Evolutionary conservation across 805 yeast species (phyloP).

Genomic region (Ogataea methylovora): DNA sequence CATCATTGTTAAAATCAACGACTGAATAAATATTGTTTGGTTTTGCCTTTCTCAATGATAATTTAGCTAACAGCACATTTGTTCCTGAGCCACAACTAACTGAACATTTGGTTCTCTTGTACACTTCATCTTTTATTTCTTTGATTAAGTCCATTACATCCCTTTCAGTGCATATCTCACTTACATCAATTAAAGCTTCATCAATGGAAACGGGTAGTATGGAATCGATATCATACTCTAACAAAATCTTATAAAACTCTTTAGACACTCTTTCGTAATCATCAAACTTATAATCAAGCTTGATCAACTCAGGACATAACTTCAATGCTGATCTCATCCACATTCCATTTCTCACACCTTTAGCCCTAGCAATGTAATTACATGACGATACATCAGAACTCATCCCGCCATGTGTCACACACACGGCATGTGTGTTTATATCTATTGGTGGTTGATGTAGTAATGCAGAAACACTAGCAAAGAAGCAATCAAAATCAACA

Average conservation of each 20-base stretch:
- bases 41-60: constrained; percentile 68
- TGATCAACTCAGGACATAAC: constrained; percentile 53
- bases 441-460: constrained; percentile 42
- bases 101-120: constrained; percentile 41
- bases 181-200: constrained; percentile 75
- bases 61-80: constrained; percentile 70
- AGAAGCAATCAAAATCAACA: constrained; percentile 90
- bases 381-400: constrained; percentile 86
- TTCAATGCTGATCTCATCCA: constrained; percentile 67
- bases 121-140: constrained; percentile 34
- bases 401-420: constrained; percentile 52
- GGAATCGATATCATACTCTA: constrained; percentile 34
- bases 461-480: constrained; percentile 76
- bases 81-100: constrained; percentile 76
- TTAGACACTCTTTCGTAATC: constrained; percentile 62
- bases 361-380: constrained; percentile 76
- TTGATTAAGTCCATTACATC: constrained; percentile 22
- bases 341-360: constrained; percentile 83
- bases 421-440: constrained; percentile 44
- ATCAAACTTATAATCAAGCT: constrained; percentile 67
- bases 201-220: constrained; percentile 86
- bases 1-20: constrained; percentile 13
- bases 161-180: constrained; percentile 13
- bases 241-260: constrained; percentile 53
- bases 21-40: constrained; percentile 60